Percentiles rank a stretch among this genome's conserved stretches.
Evolutionary conservation across 2,329 filamentous ascomycete species (phyloP).

Genomic region (Botryotinia calthae): DNA sequence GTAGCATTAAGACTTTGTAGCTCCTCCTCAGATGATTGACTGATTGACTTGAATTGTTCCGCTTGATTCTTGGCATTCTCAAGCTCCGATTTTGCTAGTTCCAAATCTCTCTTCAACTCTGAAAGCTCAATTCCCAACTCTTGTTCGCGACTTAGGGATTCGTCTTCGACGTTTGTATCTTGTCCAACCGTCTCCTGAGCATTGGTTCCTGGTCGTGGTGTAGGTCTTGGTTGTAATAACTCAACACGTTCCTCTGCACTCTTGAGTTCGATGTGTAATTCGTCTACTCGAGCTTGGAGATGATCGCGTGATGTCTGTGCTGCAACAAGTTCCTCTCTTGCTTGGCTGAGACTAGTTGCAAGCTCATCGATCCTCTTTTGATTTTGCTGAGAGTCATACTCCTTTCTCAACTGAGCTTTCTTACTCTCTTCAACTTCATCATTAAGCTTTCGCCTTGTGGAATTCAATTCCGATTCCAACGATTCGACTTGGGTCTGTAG

Average conservation of each 20-base stretch:
- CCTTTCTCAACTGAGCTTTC: slow-evolving; percentile 78
- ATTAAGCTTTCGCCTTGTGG: slow-evolving; percentile 77
- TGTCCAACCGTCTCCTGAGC: slow-evolving; percentile 44
- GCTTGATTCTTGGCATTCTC: slow-evolving; percentile 77
- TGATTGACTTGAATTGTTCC: slow-evolving; percentile 85
- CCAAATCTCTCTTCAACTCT: slow-evolving; percentile 83
- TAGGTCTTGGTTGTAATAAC: slow-evolving; percentile 76
- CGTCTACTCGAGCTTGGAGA: slow-evolving; percentile 82
- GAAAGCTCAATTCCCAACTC: slow-evolving; percentile 81
- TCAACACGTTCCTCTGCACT: slow-evolving; percentile 85
- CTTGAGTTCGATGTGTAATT: slow-evolving; percentile 82
- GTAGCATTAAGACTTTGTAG: slow-evolving; percentile 75
- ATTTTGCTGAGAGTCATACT: slow-evolving; percentile 83
- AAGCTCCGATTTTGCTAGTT: slow-evolving; percentile 75
- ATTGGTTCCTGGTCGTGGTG: slow-evolving; percentile 53
- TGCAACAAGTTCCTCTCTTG: slow-evolving; percentile 81
- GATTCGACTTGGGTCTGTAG: slow-evolving; percentile 74
- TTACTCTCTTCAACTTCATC: slow-evolving; percentile 82
- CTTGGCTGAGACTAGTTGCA: slow-evolving; percentile 71
- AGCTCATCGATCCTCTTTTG: slow-evolving; percentile 94
- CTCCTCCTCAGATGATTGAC: slow-evolving; percentile 83
- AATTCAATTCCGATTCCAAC: slow-evolving; percentile 74
- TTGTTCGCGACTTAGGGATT: slow-evolving; percentile 66
- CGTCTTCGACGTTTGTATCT: slow-evolving; percentile 48
- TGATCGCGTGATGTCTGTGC: slow-evolving; percentile 87